Conservation (phyloP, 2,329 filamentous ascomycete species). For the Penicillium thymicola region DNA sequence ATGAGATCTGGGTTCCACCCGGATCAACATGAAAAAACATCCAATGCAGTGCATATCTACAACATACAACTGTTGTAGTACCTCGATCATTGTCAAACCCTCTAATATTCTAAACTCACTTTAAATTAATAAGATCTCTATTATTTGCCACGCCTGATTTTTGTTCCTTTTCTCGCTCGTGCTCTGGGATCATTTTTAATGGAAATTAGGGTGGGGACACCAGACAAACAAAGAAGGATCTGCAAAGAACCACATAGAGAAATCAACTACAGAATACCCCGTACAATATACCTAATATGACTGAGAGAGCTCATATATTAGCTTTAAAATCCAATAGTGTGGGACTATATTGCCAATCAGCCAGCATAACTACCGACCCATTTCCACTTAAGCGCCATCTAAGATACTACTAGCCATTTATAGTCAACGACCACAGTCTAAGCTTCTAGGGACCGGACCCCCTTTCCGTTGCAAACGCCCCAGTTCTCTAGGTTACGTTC, state of each 20-base stretch:
- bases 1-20: not conserved
- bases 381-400: not conserved
- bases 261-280: not conserved
- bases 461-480: not conserved
- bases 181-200: not conserved
- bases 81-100: not conserved
- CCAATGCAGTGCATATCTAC: too few relatives aligned
- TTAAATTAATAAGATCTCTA: not conserved
- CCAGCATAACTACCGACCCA: not conserved
- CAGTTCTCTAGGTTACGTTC: not conserved
- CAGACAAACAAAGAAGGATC: not conserved
- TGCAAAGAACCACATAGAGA: not conserved
- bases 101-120: not conserved
- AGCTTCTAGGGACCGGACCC: not conserved
- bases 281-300: too few relatives aligned
- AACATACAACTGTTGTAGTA: too few relatives aligned
- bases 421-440: not conserved
- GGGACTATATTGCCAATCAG: conserved; percentile 1
- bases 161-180: not conserved
- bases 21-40: too few relatives aligned
- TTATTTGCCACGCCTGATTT: not conserved
- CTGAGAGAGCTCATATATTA: not conserved
- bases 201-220: not conserved
- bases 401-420: not conserved
- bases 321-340: not conserved